These are phyloP conservation scores for Dianthus caryophyllus DNA, from an alignment of 148 eudicot genomes.

Conservation along the genomic window DNA sequence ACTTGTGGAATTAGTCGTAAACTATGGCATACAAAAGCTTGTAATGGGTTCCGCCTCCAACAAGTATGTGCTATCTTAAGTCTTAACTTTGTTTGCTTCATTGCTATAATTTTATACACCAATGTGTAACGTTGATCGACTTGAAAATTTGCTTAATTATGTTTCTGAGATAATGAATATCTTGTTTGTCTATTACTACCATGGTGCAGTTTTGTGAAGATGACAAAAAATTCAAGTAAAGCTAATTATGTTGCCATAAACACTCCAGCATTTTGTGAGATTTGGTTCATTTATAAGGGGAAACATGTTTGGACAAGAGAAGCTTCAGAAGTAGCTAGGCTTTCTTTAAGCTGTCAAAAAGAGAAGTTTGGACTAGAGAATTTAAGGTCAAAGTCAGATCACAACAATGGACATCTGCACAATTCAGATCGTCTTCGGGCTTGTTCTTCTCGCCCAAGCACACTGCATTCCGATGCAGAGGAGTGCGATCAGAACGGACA, in stretches of 20 bases:
- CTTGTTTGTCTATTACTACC: background rate
- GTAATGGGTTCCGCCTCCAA: conserved; percentile 58
- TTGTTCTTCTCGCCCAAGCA: conserved; percentile 29
- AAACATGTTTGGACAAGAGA: conserved; percentile 63
- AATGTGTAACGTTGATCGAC: conserved; percentile 1
- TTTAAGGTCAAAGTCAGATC: conserved; percentile 38
- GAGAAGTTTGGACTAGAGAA: conserved; percentile 13
- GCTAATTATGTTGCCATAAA: conserved; percentile 52
- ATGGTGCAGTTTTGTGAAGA: conserved; percentile 45
- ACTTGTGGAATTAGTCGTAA: conserved; percentile 48
- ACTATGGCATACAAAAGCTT: conserved; percentile 50
- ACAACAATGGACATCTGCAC: conserved; percentile 24
- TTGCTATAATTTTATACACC: background rate
- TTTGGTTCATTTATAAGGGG: conserved; percentile 68
- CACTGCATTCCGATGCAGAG: conserved; percentile 17
- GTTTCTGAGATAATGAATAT: background rate
- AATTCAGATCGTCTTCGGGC: conserved; percentile 23
- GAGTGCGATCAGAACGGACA: conserved; percentile 26
- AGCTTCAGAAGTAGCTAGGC: conserved; percentile 33
- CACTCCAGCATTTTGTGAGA: conserved; percentile 69
- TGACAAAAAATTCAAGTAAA: conserved; percentile 48
- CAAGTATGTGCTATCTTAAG: conserved; percentile 35
- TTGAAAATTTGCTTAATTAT: background rate
- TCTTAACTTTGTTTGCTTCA: background rate
- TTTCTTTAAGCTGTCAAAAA: conserved; percentile 11